Base-by-base conservation (phyloP, 2,329 filamentous ascomycete genomes). In the Herpotrichia juniperi region DNA sequence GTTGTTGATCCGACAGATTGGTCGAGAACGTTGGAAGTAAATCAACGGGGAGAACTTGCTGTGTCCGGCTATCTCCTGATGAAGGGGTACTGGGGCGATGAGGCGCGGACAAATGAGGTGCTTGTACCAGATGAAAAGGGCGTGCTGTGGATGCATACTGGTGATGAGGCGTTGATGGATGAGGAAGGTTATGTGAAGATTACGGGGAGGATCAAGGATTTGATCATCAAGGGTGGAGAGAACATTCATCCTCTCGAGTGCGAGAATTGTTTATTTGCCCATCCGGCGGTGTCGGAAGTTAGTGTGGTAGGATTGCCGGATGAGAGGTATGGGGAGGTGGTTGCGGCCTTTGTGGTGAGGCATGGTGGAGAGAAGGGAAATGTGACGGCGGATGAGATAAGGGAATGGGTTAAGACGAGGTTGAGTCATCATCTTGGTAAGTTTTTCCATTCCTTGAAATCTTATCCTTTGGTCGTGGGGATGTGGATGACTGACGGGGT, bases 241-340 rank as follows among this genome's bases (percentile, higher is more conserved):
- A 99, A 99, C 71, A 96, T 97, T 50, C 91, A 96, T 71, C 94
- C 94, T 0, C 80, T 96, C 5, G 94, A 97, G 73, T 82, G 97
- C 2, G 94, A 99, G 73, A 93, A 96, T 68, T 93, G 87, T 60
- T 81, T 97, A 5, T 86, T 96, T 55, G 83, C 84, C 34, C 87
- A 93, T 67, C 81, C 84, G 1, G 79, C 80, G 3, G 80, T 97
- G 0, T 79, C 81, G 12, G 91, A 97, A 58, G 91, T 86, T 2
- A 90, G 87, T 58, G 90, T 96, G 1, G 90, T 96, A 0, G 94
- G 93, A 0, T 77, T 97, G 1, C 87, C 89, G 0, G 91, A 97
- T 71, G 84, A 88, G 61, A 83, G 83, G 62, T 90, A 96, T 63
- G 94, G 94, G 2, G 94, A 99, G 77, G 85, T 85, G 1, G 93